phyloP scores from a whole-genome alignment of 306 rosid genomes.

The Vicia faba region DNA sequence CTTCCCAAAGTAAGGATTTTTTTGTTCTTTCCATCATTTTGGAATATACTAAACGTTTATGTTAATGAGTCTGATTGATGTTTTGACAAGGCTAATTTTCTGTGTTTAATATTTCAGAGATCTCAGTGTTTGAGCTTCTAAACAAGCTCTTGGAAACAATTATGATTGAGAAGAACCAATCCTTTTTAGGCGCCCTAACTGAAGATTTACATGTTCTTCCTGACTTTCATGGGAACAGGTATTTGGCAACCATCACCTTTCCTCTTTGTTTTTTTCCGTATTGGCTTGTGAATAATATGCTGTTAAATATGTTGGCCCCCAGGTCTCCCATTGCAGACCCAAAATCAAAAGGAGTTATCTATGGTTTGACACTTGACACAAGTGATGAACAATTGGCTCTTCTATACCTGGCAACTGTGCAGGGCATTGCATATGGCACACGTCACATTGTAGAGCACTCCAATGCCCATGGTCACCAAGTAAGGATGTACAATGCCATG shows the following conservation, averaged over 20 bases:
- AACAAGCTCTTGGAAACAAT: conserved; percentile 72
- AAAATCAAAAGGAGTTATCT: conserved; percentile 79
- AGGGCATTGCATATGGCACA: conserved; percentile 94
- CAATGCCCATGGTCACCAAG: conserved; percentile 89
- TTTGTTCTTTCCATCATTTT: conserved; percentile 4
- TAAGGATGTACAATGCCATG: conserved; percentile 49
- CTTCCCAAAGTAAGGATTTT: conserved; percentile 64
- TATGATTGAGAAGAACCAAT: conserved; percentile 58
- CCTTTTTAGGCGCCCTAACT: conserved; percentile 83
- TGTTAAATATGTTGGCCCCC: conserved; percentile 40
- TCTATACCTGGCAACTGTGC: conserved; percentile 83
- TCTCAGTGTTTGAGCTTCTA: conserved; percentile 78
- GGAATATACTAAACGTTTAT: conserved; percentile 21
- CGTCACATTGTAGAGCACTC: conserved; percentile 97
- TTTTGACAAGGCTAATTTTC: conserved; percentile 25
- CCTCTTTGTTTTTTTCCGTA: conserved; percentile 31
- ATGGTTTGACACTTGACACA: conserved; percentile 89
- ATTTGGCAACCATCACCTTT: conserved; percentile 34
- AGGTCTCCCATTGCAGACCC: conserved; percentile 99
- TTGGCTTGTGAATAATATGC: conserved; percentile 37
- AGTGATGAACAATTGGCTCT: conserved; percentile 82
- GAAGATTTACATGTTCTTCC: conserved; percentile 87
- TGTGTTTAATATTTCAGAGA: conserved; percentile 48
- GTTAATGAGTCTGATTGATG: not conserved
- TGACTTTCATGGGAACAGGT: conserved; percentile 98